These are phyloP conservation scores for Flaveria floridana DNA, from an alignment of 140 eudicot species.

Conservation along the genomic window DNA sequence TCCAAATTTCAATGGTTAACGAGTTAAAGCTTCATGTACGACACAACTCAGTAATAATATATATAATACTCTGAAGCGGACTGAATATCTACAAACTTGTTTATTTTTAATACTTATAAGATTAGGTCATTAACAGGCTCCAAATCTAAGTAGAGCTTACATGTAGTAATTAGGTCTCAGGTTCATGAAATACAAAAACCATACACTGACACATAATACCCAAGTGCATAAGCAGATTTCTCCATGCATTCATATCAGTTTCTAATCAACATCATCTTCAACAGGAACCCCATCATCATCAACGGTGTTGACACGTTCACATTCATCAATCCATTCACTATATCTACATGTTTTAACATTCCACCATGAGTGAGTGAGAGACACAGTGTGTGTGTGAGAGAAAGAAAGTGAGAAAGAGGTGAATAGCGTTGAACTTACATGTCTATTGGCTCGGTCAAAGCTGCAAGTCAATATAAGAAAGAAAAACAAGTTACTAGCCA, in stretches of 20 bases:
- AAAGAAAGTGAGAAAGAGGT: background rate
- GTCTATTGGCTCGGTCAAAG: conserved; percentile 91
- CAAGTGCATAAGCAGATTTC: conserved; percentile 21
- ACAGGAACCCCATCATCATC: conserved; percentile 72
- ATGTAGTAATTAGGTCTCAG: conserved; percentile 27
- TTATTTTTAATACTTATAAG: conserved; percentile 25
- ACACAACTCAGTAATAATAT: background rate
- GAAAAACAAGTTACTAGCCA: conserved; percentile 18
- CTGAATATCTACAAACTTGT: conserved; percentile 32
- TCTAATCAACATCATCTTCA: conserved; percentile 61
- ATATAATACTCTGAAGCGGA: conserved; percentile 5
- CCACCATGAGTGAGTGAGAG: background rate
- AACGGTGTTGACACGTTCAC: conserved; percentile 76
- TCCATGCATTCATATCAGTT: conserved; percentile 19
- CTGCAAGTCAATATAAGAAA: conserved; percentile 41
- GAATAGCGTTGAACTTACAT: conserved; percentile 51
- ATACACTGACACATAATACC: background rate
- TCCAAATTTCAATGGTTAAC: too few relatives aligned
- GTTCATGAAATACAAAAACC: conserved; percentile 11
- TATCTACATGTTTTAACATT: conserved; percentile 48
- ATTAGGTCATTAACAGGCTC: conserved; percentile 14
- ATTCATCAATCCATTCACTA: conserved; percentile 98
- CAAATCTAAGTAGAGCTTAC: background rate
- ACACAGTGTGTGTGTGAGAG: background rate
- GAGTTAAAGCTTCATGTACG: too few relatives aligned